phyloP scores from a whole-genome alignment of 1,284 basidiomycete genomes.

The Trametes hirsuta region DNA sequence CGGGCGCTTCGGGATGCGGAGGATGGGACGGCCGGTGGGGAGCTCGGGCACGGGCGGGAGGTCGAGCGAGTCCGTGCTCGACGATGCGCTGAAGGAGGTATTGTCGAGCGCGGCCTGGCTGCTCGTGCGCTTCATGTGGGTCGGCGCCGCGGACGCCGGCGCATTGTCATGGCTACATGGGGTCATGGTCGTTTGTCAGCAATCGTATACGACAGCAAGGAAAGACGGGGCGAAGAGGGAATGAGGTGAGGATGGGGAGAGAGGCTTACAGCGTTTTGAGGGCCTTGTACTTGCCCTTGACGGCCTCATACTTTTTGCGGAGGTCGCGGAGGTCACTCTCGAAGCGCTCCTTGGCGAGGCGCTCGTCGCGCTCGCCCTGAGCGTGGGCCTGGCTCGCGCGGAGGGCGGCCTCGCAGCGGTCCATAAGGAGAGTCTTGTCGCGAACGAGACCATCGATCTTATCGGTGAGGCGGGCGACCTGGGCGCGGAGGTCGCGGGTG shows the following conservation, averaged over 20 bases:
- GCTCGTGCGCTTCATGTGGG: slow-evolving; percentile 30
- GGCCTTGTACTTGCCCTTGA: slow-evolving; percentile 32
- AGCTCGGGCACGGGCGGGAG: neutral
- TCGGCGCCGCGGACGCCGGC: neutral
- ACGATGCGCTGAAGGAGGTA: slow-evolving; percentile 9
- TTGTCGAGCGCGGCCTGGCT: slow-evolving; percentile 28
- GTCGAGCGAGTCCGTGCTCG: slow-evolving; percentile 9
- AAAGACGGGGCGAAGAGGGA: too few species aligned
- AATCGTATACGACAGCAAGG: too few species aligned
- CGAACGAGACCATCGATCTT: slow-evolving; percentile 39
- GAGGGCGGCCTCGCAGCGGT: slow-evolving; percentile 42
- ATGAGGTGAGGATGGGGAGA: neutral
- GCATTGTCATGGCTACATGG: slow-evolving; percentile 11
- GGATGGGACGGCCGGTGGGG: slow-evolving; percentile 18
- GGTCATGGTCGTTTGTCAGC: neutral
- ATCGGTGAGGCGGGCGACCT: slow-evolving; percentile 38
- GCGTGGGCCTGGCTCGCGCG: slow-evolving; percentile 34
- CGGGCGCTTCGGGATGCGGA: slow-evolving; percentile 35
- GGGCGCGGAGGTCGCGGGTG: slow-evolving; percentile 26
- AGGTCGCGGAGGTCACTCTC: slow-evolving; percentile 33
- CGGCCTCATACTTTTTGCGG: slow-evolving; percentile 34
- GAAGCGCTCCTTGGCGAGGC: slow-evolving; percentile 33
- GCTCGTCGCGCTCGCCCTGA: slow-evolving; percentile 39
- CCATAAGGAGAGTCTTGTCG: slow-evolving; percentile 46
- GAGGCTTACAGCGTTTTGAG: slow-evolving; percentile 29